Evolutionary conservation across 257 asterid species (phyloP).

Genomic region (Plantago elongata): DNA sequence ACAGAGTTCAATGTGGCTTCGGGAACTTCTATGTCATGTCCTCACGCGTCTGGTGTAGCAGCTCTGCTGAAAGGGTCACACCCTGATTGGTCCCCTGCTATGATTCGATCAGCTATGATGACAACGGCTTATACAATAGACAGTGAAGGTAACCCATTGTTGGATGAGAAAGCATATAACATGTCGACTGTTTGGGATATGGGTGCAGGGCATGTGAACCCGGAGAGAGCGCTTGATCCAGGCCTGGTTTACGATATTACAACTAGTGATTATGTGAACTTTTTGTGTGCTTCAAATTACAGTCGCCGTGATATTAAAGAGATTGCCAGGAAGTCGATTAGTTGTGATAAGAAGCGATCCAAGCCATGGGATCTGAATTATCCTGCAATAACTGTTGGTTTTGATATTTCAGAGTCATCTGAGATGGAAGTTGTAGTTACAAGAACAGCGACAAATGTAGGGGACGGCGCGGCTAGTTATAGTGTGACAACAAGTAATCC

Average conservation of each 20-base stretch:
- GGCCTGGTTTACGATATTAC: constrained; percentile 69
- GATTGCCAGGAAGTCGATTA: constrained; percentile 31
- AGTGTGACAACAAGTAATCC: constrained; percentile 34
- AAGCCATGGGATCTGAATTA: constrained; percentile 76
- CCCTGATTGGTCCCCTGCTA: constrained; percentile 93
- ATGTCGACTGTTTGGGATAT: constrained; percentile 49
- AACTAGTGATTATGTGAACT: constrained; percentile 42
- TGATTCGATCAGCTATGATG: constrained; percentile 85
- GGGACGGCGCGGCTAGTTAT: constrained; percentile 31
- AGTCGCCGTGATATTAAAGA: constrained; percentile 33
- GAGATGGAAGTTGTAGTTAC: constrained; percentile 23
- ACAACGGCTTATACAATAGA: constrained; percentile 62
- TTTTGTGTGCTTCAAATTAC: constrained; percentile 62
- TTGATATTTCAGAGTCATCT: constrained; percentile 25
- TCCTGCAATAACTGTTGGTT: constrained; percentile 55
- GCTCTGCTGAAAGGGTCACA: constrained; percentile 82
- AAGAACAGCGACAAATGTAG: constrained; percentile 58
- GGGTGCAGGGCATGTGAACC: constrained; percentile 84
- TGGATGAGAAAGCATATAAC: constrained; percentile 54
- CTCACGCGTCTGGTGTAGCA: constrained; percentile 80
- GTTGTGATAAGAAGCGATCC: constrained; percentile 29
- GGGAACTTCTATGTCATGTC: constrained; percentile 96
- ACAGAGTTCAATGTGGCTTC: constrained; percentile 61
- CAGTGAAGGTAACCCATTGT: constrained; percentile 39
- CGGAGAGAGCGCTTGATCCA: constrained; percentile 67